Evolutionary conservation across 2,329 filamentous ascomycete species (phyloP).

Genomic region (Chaetomiaceae sp.): DNA sequence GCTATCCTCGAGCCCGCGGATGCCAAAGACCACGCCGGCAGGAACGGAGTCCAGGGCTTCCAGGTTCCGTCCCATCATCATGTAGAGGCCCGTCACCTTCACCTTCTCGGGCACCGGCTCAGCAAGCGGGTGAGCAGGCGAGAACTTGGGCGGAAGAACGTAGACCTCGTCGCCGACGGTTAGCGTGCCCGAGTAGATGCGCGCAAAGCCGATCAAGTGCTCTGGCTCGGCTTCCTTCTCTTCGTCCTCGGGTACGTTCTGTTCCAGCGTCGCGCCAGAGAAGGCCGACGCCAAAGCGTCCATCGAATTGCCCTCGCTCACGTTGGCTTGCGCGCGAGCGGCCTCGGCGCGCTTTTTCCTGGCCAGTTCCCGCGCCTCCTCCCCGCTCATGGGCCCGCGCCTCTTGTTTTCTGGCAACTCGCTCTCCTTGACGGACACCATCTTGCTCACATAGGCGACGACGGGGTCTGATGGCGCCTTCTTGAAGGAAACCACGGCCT

Average conservation of each 20-base stretch:
- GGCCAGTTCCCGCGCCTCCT: constrained; percentile 84
- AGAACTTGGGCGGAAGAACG: constrained; percentile 89
- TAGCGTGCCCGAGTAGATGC: constrained; percentile 86
- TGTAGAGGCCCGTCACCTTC: constrained; percentile 81
- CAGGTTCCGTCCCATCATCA: constrained; percentile 89
- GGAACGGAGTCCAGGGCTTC: constrained; percentile 80
- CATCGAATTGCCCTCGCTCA: constrained; percentile 41
- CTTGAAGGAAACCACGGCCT: constrained; percentile 81
- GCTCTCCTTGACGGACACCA: constrained; percentile 91
- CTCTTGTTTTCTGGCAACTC: constrained; percentile 85
- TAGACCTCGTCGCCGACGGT: constrained; percentile 88
- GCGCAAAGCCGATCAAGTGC: constrained; percentile 88
- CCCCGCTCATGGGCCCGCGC: constrained; percentile 70
- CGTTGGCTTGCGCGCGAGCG: constrained; percentile 66
- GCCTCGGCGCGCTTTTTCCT: constrained; percentile 86
- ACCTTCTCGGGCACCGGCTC: constrained; percentile 74
- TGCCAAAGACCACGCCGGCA: constrained; percentile 91
- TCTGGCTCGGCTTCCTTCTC: constrained; percentile 68
- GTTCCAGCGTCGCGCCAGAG: constrained; percentile 55
- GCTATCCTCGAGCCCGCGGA: constrained; percentile 77
- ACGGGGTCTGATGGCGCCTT: constrained; percentile 66
- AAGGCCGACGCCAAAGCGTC: constrained; percentile 57
- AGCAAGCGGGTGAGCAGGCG: constrained; percentile 68
- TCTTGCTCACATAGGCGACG: constrained; percentile 95
- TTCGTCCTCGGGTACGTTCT: constrained; percentile 41